Percentiles rank a stretch among this genome's conserved stretches.
These are phyloP conservation scores for Chlorokybus atmophyticus DNA, from an alignment of 139 green algal species.

Conservation along the genomic window DNA sequence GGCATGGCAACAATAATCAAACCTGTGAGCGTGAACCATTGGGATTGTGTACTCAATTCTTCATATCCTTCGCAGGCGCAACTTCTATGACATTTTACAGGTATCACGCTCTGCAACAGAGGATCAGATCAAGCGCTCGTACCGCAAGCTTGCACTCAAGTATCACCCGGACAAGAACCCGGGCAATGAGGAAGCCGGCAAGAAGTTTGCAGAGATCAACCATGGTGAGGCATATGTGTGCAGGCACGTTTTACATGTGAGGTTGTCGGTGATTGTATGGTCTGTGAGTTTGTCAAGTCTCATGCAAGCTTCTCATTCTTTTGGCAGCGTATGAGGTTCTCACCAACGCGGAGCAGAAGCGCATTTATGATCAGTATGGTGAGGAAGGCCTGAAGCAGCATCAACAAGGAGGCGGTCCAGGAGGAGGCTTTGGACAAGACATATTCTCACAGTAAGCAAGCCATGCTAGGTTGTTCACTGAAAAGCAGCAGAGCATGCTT, in stretches of 20 bases:
- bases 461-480: no score
- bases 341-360: slow-evolving; percentile 70
- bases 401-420: slow-evolving; percentile 34
- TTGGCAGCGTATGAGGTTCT: slow-evolving; percentile 88
- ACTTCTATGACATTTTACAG: slow-evolving; percentile 84
- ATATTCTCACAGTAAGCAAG: slow-evolving; percentile 79
- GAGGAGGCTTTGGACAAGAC: slow-evolving; percentile 39
- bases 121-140: slow-evolving; percentile 81
- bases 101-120: slow-evolving; percentile 63
- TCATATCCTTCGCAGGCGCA: no score
- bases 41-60: no score
- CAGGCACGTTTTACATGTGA: neutral
- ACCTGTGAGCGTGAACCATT: no score
- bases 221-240: slow-evolving; percentile 40
- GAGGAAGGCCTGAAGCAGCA: slow-evolving; percentile 95
- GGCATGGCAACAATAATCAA: no score
- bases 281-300: neutral
- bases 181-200: slow-evolving; percentile 73
- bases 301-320: neutral
- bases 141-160: slow-evolving; percentile 88
- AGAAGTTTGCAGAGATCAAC: slow-evolving; percentile 92
- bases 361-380: slow-evolving; percentile 91
- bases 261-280: neutral
- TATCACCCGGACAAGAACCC: slow-evolving; percentile 85
- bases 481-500: no score